A percentile compares a stretch with the other conserved stretches of the same genome.
phyloP scores from a whole-genome alignment of 495 filamentous ascomycete genomes.

The Neurospora hispaniola region DNA sequence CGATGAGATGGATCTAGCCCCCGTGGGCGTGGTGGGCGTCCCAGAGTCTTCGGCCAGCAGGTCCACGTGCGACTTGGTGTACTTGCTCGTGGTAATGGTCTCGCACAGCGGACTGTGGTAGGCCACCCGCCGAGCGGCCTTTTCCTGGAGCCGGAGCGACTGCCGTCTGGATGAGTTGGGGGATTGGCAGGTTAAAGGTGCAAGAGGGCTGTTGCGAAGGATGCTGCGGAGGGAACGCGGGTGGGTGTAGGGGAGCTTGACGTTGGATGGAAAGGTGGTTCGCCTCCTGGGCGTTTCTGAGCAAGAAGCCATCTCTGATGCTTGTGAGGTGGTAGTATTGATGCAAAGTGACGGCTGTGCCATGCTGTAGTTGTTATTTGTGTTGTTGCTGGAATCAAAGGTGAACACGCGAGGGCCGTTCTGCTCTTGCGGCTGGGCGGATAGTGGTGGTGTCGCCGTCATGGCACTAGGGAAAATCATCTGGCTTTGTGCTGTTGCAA shows the following conservation, averaged over 20 bases:
- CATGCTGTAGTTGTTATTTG: neutral
- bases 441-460: constrained; percentile 41
- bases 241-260: constrained; percentile 49
- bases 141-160: constrained; percentile 39
- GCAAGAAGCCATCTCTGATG: constrained; percentile 11
- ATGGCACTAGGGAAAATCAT: constrained; percentile 34
- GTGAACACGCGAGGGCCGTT: constrained; percentile 26
- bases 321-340: neutral
- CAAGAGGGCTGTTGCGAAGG: constrained; percentile 63
- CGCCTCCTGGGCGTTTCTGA: constrained; percentile 22
- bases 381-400: constrained; percentile 15
- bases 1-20: neutral
- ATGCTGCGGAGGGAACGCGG: constrained; percentile 60
- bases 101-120: constrained; percentile 44
- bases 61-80: constrained; percentile 46
- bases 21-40: constrained; percentile 34
- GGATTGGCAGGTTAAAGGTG: constrained; percentile 33
- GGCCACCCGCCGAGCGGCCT: constrained; percentile 36
- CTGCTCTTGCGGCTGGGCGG: constrained; percentile 32
- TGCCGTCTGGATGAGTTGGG: constrained; percentile 37
- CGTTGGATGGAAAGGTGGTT: constrained; percentile 22
- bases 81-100: constrained; percentile 45
- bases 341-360: neutral
- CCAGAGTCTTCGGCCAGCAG: constrained; percentile 36
- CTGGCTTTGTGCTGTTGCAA: constrained; percentile 22